Conservation (phyloP, 257 asterid species). For the Marsdenia floribunda region DNA sequence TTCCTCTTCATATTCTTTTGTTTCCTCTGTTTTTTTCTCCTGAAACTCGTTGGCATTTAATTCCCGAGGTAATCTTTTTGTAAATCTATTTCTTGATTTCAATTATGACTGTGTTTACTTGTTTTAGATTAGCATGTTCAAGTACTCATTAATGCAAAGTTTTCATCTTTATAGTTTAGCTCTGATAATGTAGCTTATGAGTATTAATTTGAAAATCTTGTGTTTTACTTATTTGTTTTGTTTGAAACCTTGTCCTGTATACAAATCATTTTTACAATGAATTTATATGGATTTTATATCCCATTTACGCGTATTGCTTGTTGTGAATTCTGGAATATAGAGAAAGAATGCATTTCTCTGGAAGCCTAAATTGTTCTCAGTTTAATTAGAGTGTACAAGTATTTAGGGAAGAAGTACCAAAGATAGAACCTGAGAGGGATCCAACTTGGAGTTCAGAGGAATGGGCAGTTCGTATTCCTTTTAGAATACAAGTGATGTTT, state of each 20-base stretch:
- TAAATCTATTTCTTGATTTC: conserved; percentile 1
- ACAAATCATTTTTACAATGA: not conserved
- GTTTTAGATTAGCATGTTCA: not conserved
- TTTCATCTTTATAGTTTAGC: not conserved
- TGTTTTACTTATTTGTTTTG: not conserved
- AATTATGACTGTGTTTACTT: not conserved
- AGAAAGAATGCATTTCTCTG: not conserved
- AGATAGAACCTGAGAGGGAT: not conserved
- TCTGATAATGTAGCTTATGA: not conserved
- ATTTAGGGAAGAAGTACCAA: not conserved
- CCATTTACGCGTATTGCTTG: not conserved
- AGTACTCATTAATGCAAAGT: not conserved
- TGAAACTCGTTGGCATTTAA: conserved; percentile 53
- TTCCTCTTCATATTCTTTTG: conserved; percentile 60
- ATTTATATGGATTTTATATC: not conserved
- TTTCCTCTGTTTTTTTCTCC: conserved; percentile 56
- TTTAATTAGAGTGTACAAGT: not conserved
- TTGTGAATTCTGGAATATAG: not conserved
- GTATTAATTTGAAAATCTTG: not conserved
- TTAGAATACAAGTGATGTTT: not conserved
- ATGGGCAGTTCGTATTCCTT: too few species aligned
- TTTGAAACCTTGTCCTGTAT: not conserved
- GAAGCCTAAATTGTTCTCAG: not conserved
- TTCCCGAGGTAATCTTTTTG: conserved; percentile 28
- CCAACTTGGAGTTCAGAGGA: not conserved